Conservation (phyloP, 768 basidiomycete genomes). For the Saitozyma sp. region DNA sequence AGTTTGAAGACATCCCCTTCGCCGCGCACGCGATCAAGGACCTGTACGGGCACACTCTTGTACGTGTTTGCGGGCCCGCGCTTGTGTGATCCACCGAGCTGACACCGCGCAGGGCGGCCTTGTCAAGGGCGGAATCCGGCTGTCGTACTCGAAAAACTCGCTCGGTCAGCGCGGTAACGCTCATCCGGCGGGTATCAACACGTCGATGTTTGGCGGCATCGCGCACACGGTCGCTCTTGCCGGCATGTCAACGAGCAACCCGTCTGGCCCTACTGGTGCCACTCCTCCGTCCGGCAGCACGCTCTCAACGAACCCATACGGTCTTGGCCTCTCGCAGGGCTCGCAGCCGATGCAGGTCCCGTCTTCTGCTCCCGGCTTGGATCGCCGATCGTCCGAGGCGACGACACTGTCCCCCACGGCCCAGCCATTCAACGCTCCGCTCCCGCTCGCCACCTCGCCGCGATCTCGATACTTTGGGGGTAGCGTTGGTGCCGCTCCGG, state of each 20-base stretch:
- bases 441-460: conserved; percentile 18
- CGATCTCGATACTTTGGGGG: conserved; percentile 11
- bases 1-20: conserved; percentile 87
- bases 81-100: conserved; percentile 3
- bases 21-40: conserved; percentile 87
- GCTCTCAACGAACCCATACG: background rate
- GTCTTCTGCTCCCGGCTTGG: conserved; percentile 2
- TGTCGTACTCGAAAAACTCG: conserved; percentile 98
- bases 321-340: background rate
- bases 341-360: conserved; percentile 10
- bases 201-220: conserved; percentile 34
- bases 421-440: conserved; percentile 36
- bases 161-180: conserved; percentile 61
- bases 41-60: conserved; percentile 83
- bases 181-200: conserved; percentile 28
- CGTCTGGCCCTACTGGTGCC: conserved; percentile 8
- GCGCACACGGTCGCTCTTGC: conserved; percentile 46
- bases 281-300: conserved; percentile 5
- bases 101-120: conserved; percentile 62
- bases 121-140: conserved; percentile 92
- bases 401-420: conserved; percentile 43
- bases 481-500: background rate
- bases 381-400: conserved; percentile 9
- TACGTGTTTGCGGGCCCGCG: conserved; percentile 20
- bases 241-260: conserved; percentile 25